Evolutionary conservation across 108 stramenopile genomes (phyloP).

Genomic region (Nitzschia palea): DNA sequence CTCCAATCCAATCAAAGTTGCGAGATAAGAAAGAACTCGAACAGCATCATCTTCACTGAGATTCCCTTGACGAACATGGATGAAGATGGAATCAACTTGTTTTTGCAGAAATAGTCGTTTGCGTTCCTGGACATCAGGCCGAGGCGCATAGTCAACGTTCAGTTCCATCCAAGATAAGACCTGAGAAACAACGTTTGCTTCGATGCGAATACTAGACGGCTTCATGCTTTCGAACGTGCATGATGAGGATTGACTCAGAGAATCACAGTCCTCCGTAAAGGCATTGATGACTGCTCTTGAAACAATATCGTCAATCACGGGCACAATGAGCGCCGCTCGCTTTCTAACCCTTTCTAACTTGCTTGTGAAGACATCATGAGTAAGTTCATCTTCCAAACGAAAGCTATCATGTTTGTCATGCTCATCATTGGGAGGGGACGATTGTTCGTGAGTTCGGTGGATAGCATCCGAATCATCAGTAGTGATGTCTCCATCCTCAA

Average conservation of each 20-base stretch:
- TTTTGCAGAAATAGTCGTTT: conserved; percentile 29
- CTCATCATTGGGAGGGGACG: neutral
- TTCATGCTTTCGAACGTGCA: neutral
- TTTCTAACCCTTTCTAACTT: conserved; percentile 31
- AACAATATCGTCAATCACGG: conserved; percentile 40
- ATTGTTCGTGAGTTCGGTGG: conserved; percentile 22
- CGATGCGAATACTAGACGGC: conserved; percentile 23
- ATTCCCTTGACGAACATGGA: conserved; percentile 32
- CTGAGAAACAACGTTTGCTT: conserved; percentile 33
- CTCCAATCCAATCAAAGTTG: conserved; percentile 28
- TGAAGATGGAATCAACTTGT: conserved; percentile 30
- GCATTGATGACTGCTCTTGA: conserved; percentile 47
- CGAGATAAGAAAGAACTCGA: conserved; percentile 30
- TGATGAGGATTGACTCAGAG: conserved; percentile 12
- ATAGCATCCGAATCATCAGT: neutral
- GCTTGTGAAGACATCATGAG: conserved; percentile 29
- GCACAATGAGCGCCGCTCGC: conserved; percentile 18
- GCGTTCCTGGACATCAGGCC: conserved; percentile 19
- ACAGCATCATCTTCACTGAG: conserved; percentile 24
- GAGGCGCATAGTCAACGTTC: neutral
- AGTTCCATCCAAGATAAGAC: conserved; percentile 32
- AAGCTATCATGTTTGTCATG: neutral
- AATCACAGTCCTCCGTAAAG: conserved; percentile 33
- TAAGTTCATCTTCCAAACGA: conserved; percentile 37
- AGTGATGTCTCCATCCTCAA: neutral